phyloP scores from a whole-genome alignment of 2,329 filamentous ascomycete genomes.

The Aspergillus hiratsukae region DNA sequence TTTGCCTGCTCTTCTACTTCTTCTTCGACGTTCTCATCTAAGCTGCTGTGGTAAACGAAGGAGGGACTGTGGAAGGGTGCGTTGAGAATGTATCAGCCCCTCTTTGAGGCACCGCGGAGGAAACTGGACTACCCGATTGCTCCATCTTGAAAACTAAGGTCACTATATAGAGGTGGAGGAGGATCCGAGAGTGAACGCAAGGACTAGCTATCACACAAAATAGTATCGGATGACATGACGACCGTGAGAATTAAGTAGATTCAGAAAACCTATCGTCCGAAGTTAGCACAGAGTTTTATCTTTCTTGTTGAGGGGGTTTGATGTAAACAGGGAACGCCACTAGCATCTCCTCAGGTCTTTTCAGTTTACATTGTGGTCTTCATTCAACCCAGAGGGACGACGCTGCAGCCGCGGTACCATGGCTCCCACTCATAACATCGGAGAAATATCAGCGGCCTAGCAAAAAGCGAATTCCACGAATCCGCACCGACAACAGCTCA shows the following conservation, averaged over 20 bases:
- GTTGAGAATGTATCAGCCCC: not conserved
- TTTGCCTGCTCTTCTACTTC: slow-evolving; percentile 4
- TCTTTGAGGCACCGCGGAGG: not conserved
- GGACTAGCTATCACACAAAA: not conserved
- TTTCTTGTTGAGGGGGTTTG: not conserved
- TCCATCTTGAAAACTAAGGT: not conserved
- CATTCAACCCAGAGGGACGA: slow-evolving; percentile 29
- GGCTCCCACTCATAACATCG: slow-evolving; percentile 6
- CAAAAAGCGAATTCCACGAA: slow-evolving; percentile 14
- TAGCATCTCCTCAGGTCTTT: slow-evolving; percentile 43
- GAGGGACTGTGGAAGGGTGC: not conserved
- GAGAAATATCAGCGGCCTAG: slow-evolving; percentile 1
- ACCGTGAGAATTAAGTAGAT: not conserved
- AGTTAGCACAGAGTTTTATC: not conserved
- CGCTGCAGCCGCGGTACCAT: slow-evolving; percentile 28
- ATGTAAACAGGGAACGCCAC: not conserved
- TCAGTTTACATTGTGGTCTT: slow-evolving; percentile 39
- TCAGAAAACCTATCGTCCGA: not conserved
- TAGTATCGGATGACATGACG: not conserved
- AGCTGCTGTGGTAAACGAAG: not conserved
- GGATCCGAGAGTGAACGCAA: not conserved
- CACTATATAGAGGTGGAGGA: not conserved
- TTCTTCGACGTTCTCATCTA: slow-evolving; percentile 6
- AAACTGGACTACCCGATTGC: not conserved
- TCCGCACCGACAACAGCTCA: slow-evolving; percentile 4